These are phyloP conservation scores for Termitomyces eurrhizus DNA, from an alignment of 768 basidiomycete genomes.

Conservation along the genomic window DNA sequence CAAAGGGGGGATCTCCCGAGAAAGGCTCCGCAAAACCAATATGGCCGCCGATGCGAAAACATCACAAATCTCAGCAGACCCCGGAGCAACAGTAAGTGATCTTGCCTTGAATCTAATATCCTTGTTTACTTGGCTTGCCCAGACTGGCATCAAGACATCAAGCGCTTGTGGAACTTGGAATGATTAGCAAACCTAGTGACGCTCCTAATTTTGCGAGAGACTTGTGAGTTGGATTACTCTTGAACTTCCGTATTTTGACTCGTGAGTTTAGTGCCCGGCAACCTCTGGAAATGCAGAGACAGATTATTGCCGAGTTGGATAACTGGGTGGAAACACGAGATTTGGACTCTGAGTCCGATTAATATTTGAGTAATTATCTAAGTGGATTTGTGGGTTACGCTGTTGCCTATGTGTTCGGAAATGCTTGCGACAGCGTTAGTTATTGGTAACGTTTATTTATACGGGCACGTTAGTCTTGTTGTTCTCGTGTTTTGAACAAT, in stretches of 20 bases:
- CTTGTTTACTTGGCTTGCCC: background rate
- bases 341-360: slow-evolving; percentile 12
- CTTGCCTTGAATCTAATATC: background rate
- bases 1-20: slow-evolving; percentile 14
- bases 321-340: slow-evolving; percentile 20
- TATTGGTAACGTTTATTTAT: background rate
- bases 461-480: background rate
- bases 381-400: background rate
- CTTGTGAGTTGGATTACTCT: slow-evolving; percentile 46
- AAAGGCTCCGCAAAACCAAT: slow-evolving; percentile 33
- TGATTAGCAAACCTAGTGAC: slow-evolving; percentile 50
- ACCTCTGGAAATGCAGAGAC: slow-evolving; percentile 36
- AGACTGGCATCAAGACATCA: slow-evolving; percentile 54
- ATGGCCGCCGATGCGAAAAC: slow-evolving; percentile 66
- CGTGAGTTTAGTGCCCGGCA: slow-evolving; percentile 31
- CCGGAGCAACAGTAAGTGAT: slow-evolving; percentile 47
- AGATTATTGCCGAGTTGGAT: slow-evolving; percentile 41
- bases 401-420: background rate
- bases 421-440: background rate
- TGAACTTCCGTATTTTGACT: slow-evolving; percentile 1
- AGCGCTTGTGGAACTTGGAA: slow-evolving; percentile 60
- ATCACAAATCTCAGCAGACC: slow-evolving; percentile 45
- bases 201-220: slow-evolving; percentile 55
- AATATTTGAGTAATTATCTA: background rate
- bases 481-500: background rate